Evolutionary conservation across 768 basidiomycete genomes (phyloP).

Genomic region (Leccinum fibrillosum): DNA sequence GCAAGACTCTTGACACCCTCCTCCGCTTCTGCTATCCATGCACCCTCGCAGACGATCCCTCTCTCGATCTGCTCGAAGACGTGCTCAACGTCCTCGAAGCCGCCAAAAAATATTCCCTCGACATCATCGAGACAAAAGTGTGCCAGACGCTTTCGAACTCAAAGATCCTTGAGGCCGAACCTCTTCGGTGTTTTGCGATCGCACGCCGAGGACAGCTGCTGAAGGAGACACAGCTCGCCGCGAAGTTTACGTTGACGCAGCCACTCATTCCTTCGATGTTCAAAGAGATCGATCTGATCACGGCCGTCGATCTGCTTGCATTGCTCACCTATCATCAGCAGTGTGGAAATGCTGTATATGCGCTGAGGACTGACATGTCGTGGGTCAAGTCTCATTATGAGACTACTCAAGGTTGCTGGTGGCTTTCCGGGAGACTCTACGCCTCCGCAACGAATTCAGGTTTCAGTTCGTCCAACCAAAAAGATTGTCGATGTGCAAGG

Average conservation of each 20-base stretch:
- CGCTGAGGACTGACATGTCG: background rate
- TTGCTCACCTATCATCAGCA: background rate
- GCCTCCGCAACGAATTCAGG: too few relatives aligned
- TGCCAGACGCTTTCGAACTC: background rate
- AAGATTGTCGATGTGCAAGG: background rate
- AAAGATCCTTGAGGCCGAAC: background rate
- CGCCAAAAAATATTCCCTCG: background rate
- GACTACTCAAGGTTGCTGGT: background rate
- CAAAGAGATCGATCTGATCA: background rate
- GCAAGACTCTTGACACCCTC: background rate
- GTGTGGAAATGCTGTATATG: background rate
- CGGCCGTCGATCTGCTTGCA: background rate
- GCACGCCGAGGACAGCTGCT: background rate
- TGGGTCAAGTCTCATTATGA: background rate
- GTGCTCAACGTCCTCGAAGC: background rate
- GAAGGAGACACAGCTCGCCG: background rate
- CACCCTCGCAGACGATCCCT: background rate
- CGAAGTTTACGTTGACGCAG: background rate
- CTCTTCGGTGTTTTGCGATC: background rate
- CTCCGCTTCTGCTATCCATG: constrained; percentile 23
- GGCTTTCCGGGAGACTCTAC: too few relatives aligned
- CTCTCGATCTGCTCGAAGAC: background rate
- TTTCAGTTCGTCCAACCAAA: too few relatives aligned
- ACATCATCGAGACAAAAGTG: background rate
- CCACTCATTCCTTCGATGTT: background rate